These are phyloP conservation scores for Nicotiana paniculata DNA, from an alignment of 257 asterid genomes.

Conservation along the genomic window DNA sequence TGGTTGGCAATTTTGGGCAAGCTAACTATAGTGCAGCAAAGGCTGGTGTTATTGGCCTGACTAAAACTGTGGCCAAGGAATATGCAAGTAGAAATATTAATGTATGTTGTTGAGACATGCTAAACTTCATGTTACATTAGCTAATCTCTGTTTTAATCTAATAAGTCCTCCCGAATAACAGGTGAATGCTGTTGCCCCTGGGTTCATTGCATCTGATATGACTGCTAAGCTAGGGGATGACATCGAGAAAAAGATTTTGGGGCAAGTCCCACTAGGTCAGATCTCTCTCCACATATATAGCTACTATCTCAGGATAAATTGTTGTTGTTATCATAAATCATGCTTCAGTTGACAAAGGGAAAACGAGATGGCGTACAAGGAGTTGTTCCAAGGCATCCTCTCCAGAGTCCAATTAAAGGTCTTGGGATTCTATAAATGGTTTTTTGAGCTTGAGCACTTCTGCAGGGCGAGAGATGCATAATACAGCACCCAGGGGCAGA, in stretches of 20 bases:
- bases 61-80: slow-evolving; percentile 92
- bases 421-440: neutral
- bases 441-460: neutral
- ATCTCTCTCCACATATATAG: neutral
- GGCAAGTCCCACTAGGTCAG: slow-evolving; percentile 80
- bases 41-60: slow-evolving; percentile 95
- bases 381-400: neutral
- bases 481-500: too few relatives aligned
- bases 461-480: neutral
- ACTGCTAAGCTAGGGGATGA: slow-evolving; percentile 74
- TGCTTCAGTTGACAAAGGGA: neutral
- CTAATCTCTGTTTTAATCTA: neutral
- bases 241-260: slow-evolving; percentile 74
- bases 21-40: slow-evolving; percentile 98
- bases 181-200: slow-evolving; percentile 98
- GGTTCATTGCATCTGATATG: slow-evolving; percentile 93
- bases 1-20: slow-evolving; percentile 91
- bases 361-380: neutral
- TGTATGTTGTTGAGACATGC: slow-evolving; percentile 33
- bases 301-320: neutral
- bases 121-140: neutral
- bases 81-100: slow-evolving; percentile 82
- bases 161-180: slow-evolving; percentile 13
- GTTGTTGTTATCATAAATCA: neutral
- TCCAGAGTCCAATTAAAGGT: neutral